phyloP scores from a whole-genome alignment of 192 early-diverging fungal species.

The Umbelopsis sp. region DNA sequence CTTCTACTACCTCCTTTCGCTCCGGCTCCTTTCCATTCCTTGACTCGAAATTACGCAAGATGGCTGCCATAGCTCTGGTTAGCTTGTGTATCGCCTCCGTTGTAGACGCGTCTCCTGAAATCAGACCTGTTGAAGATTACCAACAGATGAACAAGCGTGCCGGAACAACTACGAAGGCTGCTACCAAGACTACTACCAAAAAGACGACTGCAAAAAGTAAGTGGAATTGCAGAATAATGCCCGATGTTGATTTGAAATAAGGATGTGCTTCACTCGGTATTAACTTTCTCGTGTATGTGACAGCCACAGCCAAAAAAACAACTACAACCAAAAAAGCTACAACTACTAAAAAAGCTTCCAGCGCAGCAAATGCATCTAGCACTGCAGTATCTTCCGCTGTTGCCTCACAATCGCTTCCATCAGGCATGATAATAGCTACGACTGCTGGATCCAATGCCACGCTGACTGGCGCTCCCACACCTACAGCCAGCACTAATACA shows the following conservation, averaged over 20 bases:
- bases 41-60: constrained; percentile 7
- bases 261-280: no score
- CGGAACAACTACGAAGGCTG: not conserved
- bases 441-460: not conserved
- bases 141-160: not conserved
- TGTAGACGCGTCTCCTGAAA: not conserved
- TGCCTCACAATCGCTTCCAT: not conserved
- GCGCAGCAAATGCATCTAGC: not conserved
- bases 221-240: not conserved
- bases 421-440: not conserved
- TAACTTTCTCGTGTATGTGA: no score
- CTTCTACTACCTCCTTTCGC: not conserved
- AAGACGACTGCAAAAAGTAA: not conserved
- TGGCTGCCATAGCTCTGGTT: constrained; percentile 4
- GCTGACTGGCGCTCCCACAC: not conserved
- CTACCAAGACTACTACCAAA: not conserved
- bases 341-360: not conserved
- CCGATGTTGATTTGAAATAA: no score
- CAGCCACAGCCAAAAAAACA: not conserved
- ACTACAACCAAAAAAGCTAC: not conserved
- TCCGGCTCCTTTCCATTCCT: constrained; percentile 16
- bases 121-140: constrained; percentile 1
- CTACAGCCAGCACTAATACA: not conserved
- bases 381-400: not conserved
- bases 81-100: constrained; percentile 9